Conservation (phyloP, 768 basidiomycete genomes). For the Rickenella mellea region DNA sequence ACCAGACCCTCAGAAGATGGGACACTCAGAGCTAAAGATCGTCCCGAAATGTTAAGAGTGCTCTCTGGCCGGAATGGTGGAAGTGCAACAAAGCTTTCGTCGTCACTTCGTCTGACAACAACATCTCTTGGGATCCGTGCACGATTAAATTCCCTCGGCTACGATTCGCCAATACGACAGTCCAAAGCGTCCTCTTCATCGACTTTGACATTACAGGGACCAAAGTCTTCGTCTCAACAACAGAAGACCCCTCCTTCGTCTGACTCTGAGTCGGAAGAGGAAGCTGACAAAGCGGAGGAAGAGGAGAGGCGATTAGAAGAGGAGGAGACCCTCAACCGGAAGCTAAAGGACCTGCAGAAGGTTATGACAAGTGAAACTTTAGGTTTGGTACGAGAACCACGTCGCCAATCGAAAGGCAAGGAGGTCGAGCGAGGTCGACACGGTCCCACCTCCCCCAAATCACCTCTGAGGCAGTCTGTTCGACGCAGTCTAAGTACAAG, state of each 20-base stretch:
- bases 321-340: slow-evolving; percentile 55
- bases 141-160: slow-evolving; percentile 58
- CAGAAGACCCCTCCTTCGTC: slow-evolving; percentile 15
- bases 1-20: slow-evolving; percentile 4
- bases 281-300: slow-evolving; percentile 55
- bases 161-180: slow-evolving; percentile 35
- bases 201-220: slow-evolving; percentile 56
- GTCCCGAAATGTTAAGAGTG: slow-evolving; percentile 2
- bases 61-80: neutral
- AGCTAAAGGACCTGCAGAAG: slow-evolving; percentile 56
- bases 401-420: slow-evolving; percentile 28
- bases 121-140: slow-evolving; percentile 55
- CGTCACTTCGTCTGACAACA: slow-evolving; percentile 37
- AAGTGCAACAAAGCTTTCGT: slow-evolving; percentile 26
- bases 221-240: slow-evolving; percentile 15
- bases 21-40: neutral
- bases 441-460: slow-evolving; percentile 24
- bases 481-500: slow-evolving; percentile 41
- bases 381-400: slow-evolving; percentile 45
- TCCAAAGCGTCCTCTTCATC: slow-evolving; percentile 62
- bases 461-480: slow-evolving; percentile 24
- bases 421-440: slow-evolving; percentile 36
- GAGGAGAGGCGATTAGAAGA: slow-evolving; percentile 58
- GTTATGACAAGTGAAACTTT: slow-evolving; percentile 69
- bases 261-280: slow-evolving; percentile 36